Percentiles rank a stretch among this genome's conserved stretches.
Conservation (phyloP, 129 eudicot species). For the Centaurea solstitialis region DNA sequence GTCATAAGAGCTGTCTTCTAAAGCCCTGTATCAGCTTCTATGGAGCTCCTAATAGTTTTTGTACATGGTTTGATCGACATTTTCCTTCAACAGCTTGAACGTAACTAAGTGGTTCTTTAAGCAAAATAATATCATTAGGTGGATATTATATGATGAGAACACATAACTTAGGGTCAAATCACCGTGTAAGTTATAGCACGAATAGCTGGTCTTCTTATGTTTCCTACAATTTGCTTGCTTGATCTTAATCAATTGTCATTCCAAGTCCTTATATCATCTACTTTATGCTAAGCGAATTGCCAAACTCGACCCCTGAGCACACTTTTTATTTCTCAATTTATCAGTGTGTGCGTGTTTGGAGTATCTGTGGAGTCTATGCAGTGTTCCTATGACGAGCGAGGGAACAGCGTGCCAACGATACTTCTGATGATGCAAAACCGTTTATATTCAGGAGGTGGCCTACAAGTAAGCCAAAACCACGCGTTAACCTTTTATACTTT, state of each 20-base stretch:
- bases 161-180: neutral
- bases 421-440: constrained; percentile 81
- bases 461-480: constrained; percentile 53
- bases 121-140: too few relatives aligned
- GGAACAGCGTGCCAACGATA: constrained; percentile 88
- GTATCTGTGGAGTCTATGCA: constrained; percentile 96
- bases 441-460: constrained; percentile 82
- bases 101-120: neutral
- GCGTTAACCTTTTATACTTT: neutral
- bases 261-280: neutral
- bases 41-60: neutral
- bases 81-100: neutral
- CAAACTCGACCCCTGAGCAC: neutral
- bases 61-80: neutral
- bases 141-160: neutral
- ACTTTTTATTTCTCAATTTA: neutral
- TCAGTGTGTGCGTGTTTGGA: constrained; percentile 82
- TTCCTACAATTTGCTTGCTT: neutral
- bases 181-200: neutral
- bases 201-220: neutral
- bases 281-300: neutral
- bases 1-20: neutral
- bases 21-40: neutral
- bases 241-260: neutral
- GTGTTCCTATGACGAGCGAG: constrained; percentile 74